Evolutionary conservation across 1,139 yeast genomes (phyloP), one percentile per base, ranked within the genome.

Genomic region (Taphrina wiesneri): DNA sequence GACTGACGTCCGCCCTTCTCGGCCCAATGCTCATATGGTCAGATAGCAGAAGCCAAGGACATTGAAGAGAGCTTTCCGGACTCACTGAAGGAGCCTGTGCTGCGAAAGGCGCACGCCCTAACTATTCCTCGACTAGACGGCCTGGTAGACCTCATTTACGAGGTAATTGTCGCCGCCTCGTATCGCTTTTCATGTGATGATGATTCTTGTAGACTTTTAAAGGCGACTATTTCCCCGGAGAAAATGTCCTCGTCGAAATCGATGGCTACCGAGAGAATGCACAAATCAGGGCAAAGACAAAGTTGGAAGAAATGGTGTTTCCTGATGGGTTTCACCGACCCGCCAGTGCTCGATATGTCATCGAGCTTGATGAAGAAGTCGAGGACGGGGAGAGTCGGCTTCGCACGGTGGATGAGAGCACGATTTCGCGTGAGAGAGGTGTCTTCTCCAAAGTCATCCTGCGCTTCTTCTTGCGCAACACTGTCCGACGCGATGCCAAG

Each of bases 221-320:
- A 71, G 84, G 82, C 71, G 96, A 91, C 73, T 93, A 86, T 74
- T 93, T 88, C 74, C 97, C 97, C 0, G 98, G 98, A 7, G 99
- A 93, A 75, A 79, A 82, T 7, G 92, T 91, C 9, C 83, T 82
- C 70, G 83, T 92, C 61, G 83, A 85, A 73, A 82, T 81, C 61
- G 74, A 72, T 51, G 72, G 69, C 67, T 77, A 76, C 65, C 71
- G 79, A 25, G 71, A 75, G 19, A 81, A 80, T 47, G 89, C 86
- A 63, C 73, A 83, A 9, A 81, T 87, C 45, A 82, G 86, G 67
- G 90, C 86, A 73, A 86, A 77, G 69, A 78, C 80, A 9, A 74
- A 74, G 60, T 75, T 77, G 70, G 76, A 73, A 64, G 74, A 77
- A 2, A 76, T 80, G 49, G 74, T 76, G 2, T 72, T 78, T 49